Evolutionary conservation across 352 stramenopile species (phyloP).

Genomic region (Globisporangium orthogonon): DNA sequence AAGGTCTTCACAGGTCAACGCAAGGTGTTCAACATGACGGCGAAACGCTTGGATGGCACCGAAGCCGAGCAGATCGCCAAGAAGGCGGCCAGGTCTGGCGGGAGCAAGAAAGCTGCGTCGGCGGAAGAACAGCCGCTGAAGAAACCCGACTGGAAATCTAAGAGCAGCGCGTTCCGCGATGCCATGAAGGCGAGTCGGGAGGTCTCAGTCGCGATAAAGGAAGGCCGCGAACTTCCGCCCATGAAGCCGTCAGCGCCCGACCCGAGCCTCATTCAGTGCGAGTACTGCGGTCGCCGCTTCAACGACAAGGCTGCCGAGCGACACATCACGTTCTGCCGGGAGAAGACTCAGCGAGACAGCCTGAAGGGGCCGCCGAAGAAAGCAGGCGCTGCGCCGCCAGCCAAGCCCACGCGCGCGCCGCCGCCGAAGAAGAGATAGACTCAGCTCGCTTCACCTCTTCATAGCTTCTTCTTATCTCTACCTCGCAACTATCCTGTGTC

Average conservation of each 20-base stretch:
- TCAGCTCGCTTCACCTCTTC: background rate
- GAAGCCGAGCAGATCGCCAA: slow-evolving; percentile 66
- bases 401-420: slow-evolving; percentile 30
- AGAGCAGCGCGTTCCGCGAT: slow-evolving; percentile 81
- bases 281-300: slow-evolving; percentile 88
- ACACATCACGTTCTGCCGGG: slow-evolving; percentile 90
- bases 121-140: slow-evolving; percentile 58
- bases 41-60: slow-evolving; percentile 59
- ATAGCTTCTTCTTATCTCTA: background rate
- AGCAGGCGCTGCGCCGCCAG: slow-evolving; percentile 9
- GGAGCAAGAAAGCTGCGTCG: slow-evolving; percentile 16
- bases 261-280: slow-evolving; percentile 86
- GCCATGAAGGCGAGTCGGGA: slow-evolving; percentile 83
- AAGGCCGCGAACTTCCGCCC: slow-evolving; percentile 54
- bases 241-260: slow-evolving; percentile 58
- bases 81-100: slow-evolving; percentile 25
- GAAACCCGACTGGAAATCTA: slow-evolving; percentile 75
- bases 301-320: slow-evolving; percentile 90
- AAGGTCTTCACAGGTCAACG: slow-evolving; percentile 84
- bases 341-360: slow-evolving; percentile 63
- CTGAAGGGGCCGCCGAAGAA: slow-evolving; percentile 35
- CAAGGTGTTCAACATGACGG: slow-evolving; percentile 85
- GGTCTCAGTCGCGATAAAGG: slow-evolving; percentile 56
- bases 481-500: background rate
- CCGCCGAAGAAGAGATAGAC: slow-evolving; percentile 35